Conservation (phyloP, 257 asterid species). For the Fraxinus americana region DNA sequence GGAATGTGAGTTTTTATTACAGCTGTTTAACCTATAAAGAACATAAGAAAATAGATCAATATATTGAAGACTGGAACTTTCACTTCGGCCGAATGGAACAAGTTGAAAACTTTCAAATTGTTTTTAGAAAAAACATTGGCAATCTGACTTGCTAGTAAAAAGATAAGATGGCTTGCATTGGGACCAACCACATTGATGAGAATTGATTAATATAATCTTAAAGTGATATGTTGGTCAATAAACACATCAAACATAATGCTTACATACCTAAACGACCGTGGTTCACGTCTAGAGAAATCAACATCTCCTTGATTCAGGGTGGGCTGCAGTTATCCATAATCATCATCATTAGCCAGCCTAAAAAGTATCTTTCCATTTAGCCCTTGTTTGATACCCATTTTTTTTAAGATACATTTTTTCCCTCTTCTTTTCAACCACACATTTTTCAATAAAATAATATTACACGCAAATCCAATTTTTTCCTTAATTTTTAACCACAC, state of each 20-base stretch:
- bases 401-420: too few species aligned
- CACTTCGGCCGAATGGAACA: background rate
- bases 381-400: too few species aligned
- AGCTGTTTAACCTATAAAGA: slow-evolving; percentile 57
- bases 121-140: slow-evolving; percentile 20
- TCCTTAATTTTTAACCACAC: too few species aligned
- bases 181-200: slow-evolving; percentile 19
- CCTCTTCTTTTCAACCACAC: too few species aligned
- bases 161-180: background rate
- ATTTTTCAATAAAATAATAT: too few species aligned
- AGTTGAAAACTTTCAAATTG: slow-evolving; percentile 4
- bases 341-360: slow-evolving; percentile 37
- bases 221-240: slow-evolving; percentile 7
- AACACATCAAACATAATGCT: slow-evolving; percentile 17
- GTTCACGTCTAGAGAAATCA: slow-evolving; percentile 45
- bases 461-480: too few species aligned
- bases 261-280: slow-evolving; percentile 64
- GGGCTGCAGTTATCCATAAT: slow-evolving; percentile 52
- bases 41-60: slow-evolving; percentile 21
- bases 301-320: slow-evolving; percentile 52
- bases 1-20: slow-evolving; percentile 55
- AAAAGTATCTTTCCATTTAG: slow-evolving; percentile 12
- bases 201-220: slow-evolving; percentile 11
- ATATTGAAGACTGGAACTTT: slow-evolving; percentile 4
- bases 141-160: slow-evolving; percentile 20